phyloP scores from a whole-genome alignment of 495 filamentous ascomycete species.

The Neurospora pannonica region DNA sequence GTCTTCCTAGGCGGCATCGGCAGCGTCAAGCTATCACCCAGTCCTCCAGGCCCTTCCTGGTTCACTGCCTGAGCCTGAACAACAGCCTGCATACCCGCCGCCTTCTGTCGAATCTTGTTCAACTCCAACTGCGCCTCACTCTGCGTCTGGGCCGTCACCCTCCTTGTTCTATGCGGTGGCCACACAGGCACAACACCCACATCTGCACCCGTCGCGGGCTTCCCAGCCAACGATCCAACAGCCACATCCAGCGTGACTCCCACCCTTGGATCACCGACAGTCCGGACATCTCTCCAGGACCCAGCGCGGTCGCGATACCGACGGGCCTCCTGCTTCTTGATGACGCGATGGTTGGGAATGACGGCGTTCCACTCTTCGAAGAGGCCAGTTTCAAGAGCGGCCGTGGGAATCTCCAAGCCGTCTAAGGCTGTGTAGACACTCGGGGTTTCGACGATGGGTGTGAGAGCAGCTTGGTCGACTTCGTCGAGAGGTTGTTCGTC shows the following conservation, averaged over 20 bases:
- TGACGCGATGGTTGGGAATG: conserved; percentile 35
- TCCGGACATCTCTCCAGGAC: conserved; percentile 33
- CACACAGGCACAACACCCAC: not conserved
- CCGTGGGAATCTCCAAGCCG: not conserved
- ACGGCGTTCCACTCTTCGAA: conserved; percentile 13
- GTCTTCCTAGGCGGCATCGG: conserved; percentile 13
- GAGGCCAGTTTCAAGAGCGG: not conserved
- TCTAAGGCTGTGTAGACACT: not conserved
- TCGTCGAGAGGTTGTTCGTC: not conserved
- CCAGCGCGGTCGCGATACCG: conserved; percentile 41
- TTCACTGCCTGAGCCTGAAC: not conserved
- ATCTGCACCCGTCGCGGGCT: not conserved
- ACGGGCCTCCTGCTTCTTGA: conserved; percentile 28
- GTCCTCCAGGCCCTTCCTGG: not conserved
- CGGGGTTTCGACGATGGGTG: not conserved
- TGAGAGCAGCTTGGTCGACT: not conserved
- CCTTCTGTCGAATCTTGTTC: conserved; percentile 26
- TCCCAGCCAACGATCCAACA: conserved; percentile 19
- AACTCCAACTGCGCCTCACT: conserved; percentile 32
- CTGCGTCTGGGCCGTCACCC: conserved; percentile 21
- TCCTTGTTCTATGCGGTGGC: conserved; percentile 16
- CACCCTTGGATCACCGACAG: conserved; percentile 38
- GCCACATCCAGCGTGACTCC: conserved; percentile 33
- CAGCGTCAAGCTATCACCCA: not conserved
- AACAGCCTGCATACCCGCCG: conserved; percentile 7